Conservation (phyloP, 2,329 filamentous ascomycete genomes). For the Pseudogymnoascus sp. region DNA sequence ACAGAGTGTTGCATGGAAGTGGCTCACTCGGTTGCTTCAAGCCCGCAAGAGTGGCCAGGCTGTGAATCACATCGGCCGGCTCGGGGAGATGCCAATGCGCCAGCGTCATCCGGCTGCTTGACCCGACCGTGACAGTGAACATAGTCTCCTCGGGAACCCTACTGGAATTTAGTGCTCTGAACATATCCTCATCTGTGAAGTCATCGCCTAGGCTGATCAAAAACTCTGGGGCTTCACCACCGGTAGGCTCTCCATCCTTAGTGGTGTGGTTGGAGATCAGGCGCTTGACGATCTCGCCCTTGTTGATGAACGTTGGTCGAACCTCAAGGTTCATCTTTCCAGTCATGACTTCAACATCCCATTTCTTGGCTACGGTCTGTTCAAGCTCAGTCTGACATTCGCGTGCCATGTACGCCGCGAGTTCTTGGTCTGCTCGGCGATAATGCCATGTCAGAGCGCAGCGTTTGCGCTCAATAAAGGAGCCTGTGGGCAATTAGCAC, state of each 20-base stretch:
- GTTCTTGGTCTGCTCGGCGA: constrained; percentile 79
- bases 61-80: constrained; percentile 76
- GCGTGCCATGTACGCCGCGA: constrained; percentile 67
- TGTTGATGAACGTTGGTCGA: constrained; percentile 94
- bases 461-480: constrained; percentile 88
- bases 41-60: constrained; percentile 42
- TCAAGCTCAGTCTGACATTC: constrained; percentile 79
- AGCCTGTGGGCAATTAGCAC: constrained; percentile 43
- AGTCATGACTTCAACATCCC: constrained; percentile 92
- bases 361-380: constrained; percentile 63
- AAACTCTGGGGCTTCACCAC: constrained; percentile 61
- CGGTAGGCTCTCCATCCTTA: constrained; percentile 34
- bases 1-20: background rate
- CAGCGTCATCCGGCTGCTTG: constrained; percentile 83
- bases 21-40: background rate
- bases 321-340: constrained; percentile 97
- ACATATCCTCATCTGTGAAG: constrained; percentile 96
- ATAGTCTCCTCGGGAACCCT: constrained; percentile 55
- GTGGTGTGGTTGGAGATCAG: constrained; percentile 61
- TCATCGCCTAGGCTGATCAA: constrained; percentile 90
- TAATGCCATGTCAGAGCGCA: constrained; percentile 98
- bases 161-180: constrained; percentile 65
- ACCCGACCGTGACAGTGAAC: constrained; percentile 86
- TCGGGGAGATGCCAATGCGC: constrained; percentile 87
- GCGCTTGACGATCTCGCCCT: constrained; percentile 86